Percentiles rank a stretch among this genome's conserved stretches.
phyloP scores from a whole-genome alignment of 2,329 filamentous ascomycete genomes.

The Diplodia sapinea region DNA sequence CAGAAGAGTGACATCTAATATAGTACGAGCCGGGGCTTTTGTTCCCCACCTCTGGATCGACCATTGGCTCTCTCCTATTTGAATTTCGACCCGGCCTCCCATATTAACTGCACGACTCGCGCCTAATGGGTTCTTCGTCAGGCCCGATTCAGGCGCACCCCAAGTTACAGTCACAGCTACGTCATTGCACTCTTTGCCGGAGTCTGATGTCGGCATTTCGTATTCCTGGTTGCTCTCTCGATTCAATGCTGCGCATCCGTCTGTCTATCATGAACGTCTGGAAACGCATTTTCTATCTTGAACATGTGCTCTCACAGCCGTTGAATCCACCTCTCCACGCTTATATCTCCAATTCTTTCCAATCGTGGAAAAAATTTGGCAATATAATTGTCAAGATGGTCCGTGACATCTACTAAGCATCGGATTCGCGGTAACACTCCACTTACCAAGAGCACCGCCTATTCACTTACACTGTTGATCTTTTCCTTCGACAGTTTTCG shows the following conservation, averaged over 20 bases:
- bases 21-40: not conserved
- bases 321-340: not conserved
- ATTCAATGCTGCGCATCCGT: not conserved
- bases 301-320: not conserved
- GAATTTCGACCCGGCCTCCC: slow-evolving; percentile 13
- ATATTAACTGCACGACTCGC: slow-evolving; percentile 24
- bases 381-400: not conserved
- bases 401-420: not conserved
- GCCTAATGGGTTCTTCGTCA: not conserved
- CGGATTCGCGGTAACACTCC: not conserved
- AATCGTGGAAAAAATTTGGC: not conserved
- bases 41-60: not conserved
- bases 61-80: not conserved
- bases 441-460: not conserved
- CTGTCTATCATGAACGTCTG: not conserved
- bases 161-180: not conserved
- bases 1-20: not conserved
- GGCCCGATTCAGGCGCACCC: slow-evolving; percentile 4
- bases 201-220: not conserved
- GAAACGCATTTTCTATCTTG: not conserved
- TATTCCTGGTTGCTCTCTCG: not conserved
- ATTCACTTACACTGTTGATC: not conserved
- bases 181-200: no score
- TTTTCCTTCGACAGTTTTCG: not conserved
- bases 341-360: not conserved